Conservation (phyloP, 345 rosid genomes). For the Citrus sinensis region DNA sequence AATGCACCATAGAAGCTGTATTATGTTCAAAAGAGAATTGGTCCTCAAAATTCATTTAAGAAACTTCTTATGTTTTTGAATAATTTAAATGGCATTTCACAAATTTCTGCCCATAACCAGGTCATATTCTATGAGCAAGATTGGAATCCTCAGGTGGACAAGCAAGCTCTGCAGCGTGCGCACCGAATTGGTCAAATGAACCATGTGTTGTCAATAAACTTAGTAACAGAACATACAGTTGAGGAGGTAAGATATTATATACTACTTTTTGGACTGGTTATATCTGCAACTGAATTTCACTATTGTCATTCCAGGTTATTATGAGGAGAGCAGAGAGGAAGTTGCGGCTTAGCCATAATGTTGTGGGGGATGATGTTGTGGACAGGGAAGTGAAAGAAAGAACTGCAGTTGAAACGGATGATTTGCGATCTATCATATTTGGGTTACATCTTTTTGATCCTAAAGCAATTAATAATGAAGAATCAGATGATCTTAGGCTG, state of each 20-base stretch:
- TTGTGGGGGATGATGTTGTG: slow-evolving; percentile 50
- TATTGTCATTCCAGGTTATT: slow-evolving; percentile 49
- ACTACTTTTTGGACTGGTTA: neutral
- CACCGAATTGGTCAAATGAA: slow-evolving; percentile 90
- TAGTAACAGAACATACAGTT: slow-evolving; percentile 61
- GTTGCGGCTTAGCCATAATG: slow-evolving; percentile 72
- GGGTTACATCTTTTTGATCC: slow-evolving; percentile 77
- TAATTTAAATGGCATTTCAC: neutral
- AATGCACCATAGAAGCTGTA: neutral
- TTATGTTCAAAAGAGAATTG: neutral
- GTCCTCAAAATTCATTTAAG: neutral
- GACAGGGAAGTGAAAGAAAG: slow-evolving; percentile 45
- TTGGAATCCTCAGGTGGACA: slow-evolving; percentile 97
- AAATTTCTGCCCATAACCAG: slow-evolving; percentile 33
- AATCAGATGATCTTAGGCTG: slow-evolving; percentile 40
- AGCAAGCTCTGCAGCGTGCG: slow-evolving; percentile 90
- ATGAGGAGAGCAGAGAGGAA: slow-evolving; percentile 79
- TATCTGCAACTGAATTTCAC: neutral
- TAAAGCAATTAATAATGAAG: slow-evolving; percentile 33
- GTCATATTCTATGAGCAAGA: slow-evolving; percentile 93
- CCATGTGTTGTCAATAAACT: slow-evolving; percentile 77
- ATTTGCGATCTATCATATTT: slow-evolving; percentile 63
- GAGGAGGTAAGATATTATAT: slow-evolving; percentile 58
- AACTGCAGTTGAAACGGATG: slow-evolving; percentile 42
- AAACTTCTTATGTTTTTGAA: neutral